These are phyloP conservation scores for Penicillium ochrochloron DNA, from an alignment of 495 filamentous ascomycete genomes.

Conservation along the genomic window DNA sequence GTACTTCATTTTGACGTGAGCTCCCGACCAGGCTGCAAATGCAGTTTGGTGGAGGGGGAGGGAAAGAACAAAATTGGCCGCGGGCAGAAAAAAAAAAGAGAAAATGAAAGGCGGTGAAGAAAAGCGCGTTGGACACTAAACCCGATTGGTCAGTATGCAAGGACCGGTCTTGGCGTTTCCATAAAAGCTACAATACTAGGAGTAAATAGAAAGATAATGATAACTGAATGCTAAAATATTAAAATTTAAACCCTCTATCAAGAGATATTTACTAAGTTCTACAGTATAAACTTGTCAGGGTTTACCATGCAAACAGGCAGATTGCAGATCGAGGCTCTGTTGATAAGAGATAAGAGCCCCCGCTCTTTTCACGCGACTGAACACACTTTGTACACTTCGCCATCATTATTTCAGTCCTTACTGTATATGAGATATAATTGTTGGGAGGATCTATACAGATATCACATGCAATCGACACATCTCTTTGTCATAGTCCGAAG, in stretches of 20 bases:
- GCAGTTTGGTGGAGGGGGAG: conserved; percentile 11
- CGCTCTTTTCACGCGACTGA: background rate
- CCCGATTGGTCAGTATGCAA: conserved; percentile 10
- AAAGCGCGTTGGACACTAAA: conserved; percentile 10
- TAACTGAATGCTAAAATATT: background rate
- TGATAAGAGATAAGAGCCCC: conserved; percentile 12
- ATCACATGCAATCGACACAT: background rate
- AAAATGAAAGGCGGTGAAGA: conserved; percentile 12
- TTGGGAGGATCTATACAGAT: background rate
- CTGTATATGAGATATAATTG: background rate
- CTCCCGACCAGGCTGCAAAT: conserved; percentile 15
- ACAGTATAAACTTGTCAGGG: background rate
- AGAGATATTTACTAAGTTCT: background rate
- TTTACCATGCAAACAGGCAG: background rate
- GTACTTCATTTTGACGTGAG: conserved; percentile 24
- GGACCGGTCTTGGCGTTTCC: background rate
- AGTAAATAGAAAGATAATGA: background rate
- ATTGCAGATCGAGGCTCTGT: conserved; percentile 8
- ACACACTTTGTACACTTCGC: background rate
- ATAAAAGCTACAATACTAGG: background rate
- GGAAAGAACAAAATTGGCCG: conserved; percentile 11
- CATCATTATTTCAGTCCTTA: background rate
- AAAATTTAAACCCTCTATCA: background rate
- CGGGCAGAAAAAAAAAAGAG: conserved; percentile 17
- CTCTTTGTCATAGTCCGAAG: background rate